phyloP scores from a whole-genome alignment of 768 basidiomycete species.

The Pleurotus giganteus region DNA sequence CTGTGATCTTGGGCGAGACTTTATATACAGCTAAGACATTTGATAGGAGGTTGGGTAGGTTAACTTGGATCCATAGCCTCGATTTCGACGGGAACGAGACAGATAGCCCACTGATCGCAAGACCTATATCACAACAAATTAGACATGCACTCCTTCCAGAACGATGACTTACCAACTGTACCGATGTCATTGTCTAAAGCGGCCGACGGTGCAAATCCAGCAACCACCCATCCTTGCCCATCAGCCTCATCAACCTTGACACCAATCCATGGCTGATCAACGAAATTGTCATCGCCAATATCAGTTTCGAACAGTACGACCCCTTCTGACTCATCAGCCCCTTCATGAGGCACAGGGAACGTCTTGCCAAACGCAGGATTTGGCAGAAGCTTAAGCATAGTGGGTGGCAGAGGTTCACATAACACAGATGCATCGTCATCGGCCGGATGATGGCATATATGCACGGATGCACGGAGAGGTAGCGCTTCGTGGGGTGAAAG shows the following conservation, averaged over 20 bases:
- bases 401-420: slow-evolving; percentile 45
- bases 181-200: slow-evolving; percentile 29
- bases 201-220: slow-evolving; percentile 41
- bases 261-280: slow-evolving; percentile 42
- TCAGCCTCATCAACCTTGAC: slow-evolving; percentile 49
- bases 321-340: slow-evolving; percentile 74
- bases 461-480: slow-evolving; percentile 46
- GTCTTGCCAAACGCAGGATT: slow-evolving; percentile 46
- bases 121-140: slow-evolving; percentile 29
- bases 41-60: slow-evolving; percentile 55
- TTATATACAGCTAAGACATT: slow-evolving; percentile 68
- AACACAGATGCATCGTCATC: slow-evolving; percentile 15
- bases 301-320: slow-evolving; percentile 61
- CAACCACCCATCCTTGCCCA: slow-evolving; percentile 61
- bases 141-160: slow-evolving; percentile 9
- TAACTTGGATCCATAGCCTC: slow-evolving; percentile 41
- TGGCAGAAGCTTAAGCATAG: slow-evolving; percentile 60
- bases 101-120: slow-evolving; percentile 33
- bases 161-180: slow-evolving; percentile 42
- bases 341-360: slow-evolving; percentile 70
- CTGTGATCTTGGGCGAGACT: slow-evolving; percentile 33
- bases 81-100: slow-evolving; percentile 29
- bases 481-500: slow-evolving; percentile 48
- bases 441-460: slow-evolving; percentile 35
- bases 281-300: slow-evolving; percentile 19